Percentiles rank a stretch among this genome's conserved stretches.
Conservation (phyloP, 805 yeast species). For the Diddensiella santjacobensis region DNA sequence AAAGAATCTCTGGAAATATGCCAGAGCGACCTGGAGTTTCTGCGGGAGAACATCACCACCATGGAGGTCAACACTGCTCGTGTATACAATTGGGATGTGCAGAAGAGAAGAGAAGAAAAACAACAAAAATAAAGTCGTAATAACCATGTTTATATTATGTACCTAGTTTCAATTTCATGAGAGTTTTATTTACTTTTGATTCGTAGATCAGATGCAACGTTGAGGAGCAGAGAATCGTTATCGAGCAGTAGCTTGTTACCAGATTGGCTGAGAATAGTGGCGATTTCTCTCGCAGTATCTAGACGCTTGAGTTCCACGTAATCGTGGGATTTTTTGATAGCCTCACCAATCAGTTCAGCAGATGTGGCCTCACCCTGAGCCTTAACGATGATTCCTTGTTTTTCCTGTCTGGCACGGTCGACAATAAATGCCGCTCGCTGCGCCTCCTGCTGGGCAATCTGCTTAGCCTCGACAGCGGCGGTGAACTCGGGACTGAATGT, state of each 20-base stretch:
- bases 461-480: conserved; percentile 96
- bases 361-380: conserved; percentile 99
- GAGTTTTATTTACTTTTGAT: conserved; percentile 7
- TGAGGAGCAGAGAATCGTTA: conserved; percentile 85
- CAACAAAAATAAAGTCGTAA: conserved; percentile 2
- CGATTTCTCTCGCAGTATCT: conserved; percentile 96
- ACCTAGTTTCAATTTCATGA: background rate
- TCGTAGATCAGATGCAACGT: conserved; percentile 81
- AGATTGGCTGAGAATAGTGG: conserved; percentile 73
- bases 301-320: conserved; percentile 95
- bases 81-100: conserved; percentile 39
- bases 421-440: conserved; percentile 97
- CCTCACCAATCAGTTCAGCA: conserved; percentile 98
- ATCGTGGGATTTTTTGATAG: conserved; percentile 92
- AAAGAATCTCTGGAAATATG: conserved; percentile 55
- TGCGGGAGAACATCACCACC: conserved; percentile 87
- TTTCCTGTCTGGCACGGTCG: conserved; percentile 95
- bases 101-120: conserved; percentile 28
- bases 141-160: background rate
- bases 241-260: conserved; percentile 91
- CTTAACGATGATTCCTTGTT: conserved; percentile 92
- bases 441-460: conserved; percentile 99
- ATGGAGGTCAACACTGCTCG: conserved; percentile 98
- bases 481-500: conserved; percentile 98
- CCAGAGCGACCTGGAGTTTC: conserved; percentile 78